phyloP scores from a whole-genome alignment of 164 flowering plant species.

The Echeveria elegans region DNA sequence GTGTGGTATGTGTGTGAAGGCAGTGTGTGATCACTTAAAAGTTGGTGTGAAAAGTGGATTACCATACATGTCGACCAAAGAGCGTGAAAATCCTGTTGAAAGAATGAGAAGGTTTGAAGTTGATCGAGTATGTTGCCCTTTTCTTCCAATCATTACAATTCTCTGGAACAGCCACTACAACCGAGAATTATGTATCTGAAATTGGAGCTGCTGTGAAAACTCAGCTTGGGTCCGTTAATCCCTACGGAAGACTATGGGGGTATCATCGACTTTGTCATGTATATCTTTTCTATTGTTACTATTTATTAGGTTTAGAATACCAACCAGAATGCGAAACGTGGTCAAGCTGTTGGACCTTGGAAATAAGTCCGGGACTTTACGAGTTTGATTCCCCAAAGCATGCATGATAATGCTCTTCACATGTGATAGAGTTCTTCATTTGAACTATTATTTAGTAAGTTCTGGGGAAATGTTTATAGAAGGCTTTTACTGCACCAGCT shows the following conservation, averaged over 20 bases:
- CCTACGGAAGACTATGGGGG: too few species aligned
- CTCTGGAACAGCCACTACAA: conserved; percentile 39
- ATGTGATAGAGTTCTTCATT: too few species aligned
- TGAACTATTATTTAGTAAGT: conserved; percentile 5
- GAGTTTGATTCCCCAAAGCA: too few species aligned
- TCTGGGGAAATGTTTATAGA: conserved; percentile 27
- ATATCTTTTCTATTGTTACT: not conserved
- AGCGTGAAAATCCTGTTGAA: conserved; percentile 51
- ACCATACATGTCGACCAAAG: conserved; percentile 84
- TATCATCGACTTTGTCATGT: too few species aligned
- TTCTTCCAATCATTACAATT: conserved; percentile 65
- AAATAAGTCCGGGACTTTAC: too few species aligned
- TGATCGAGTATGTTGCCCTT: conserved; percentile 84
- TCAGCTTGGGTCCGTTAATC: conserved; percentile 38
- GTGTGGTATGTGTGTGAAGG: conserved; percentile 75
- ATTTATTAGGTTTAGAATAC: not conserved
- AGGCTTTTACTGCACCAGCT: conserved; percentile 38
- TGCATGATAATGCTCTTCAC: too few species aligned
- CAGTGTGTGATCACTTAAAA: conserved; percentile 67
- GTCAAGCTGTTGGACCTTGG: too few species aligned
- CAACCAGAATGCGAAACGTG: too few species aligned
- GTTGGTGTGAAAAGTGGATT: conserved; percentile 83
- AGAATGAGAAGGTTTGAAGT: conserved; percentile 85
- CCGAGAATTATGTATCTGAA: conserved; percentile 73
- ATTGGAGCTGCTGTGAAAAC: conserved; percentile 55